A percentile compares a stretch with the other conserved stretches of the same genome.
Conservation (phyloP, 768 basidiomycete species). For the Trametes cinnabarina region DNA sequence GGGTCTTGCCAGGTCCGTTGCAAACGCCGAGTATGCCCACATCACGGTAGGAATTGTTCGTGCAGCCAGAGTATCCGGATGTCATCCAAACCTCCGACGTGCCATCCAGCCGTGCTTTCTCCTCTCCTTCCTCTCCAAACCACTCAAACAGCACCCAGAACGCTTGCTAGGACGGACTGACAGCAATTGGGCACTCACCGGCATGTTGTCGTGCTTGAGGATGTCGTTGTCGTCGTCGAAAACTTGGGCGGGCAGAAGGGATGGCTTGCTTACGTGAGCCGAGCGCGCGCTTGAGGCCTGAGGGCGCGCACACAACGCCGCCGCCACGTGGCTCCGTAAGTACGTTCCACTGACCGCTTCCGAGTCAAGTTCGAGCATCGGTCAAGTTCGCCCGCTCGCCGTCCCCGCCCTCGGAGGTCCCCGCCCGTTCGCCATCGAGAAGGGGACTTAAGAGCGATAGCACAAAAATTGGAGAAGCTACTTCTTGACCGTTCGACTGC, state of each 20-base stretch:
- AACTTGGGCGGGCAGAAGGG: conserved; percentile 8
- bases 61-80: conserved; percentile 7
- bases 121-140: conserved; percentile 3
- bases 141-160: not conserved
- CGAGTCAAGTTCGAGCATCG: not conserved
- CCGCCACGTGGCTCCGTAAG: conserved; percentile 9
- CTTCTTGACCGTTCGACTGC: not conserved
- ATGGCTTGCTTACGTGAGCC: conserved; percentile 17
- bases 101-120: conserved; percentile 20
- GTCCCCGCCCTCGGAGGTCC: not conserved
- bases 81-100: conserved; percentile 23
- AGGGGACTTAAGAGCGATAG: not conserved
- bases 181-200: conserved; percentile 25
- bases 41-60: not conserved
- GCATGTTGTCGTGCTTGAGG: conserved; percentile 24
- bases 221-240: conserved; percentile 23
- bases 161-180: conserved; percentile 8
- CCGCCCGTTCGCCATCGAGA: not conserved
- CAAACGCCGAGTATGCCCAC: not conserved
- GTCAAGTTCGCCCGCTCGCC: conserved; percentile 11
- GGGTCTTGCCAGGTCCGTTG: not conserved
- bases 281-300: conserved; percentile 5
- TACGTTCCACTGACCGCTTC: not conserved
- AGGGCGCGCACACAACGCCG: conserved; percentile 3
- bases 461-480: not conserved